A percentile compares a stretch with the other conserved stretches of the same genome.
Evolutionary conservation across 2,329 filamentous ascomycete genomes (phyloP).

Genomic region (Fusarium setosum): DNA sequence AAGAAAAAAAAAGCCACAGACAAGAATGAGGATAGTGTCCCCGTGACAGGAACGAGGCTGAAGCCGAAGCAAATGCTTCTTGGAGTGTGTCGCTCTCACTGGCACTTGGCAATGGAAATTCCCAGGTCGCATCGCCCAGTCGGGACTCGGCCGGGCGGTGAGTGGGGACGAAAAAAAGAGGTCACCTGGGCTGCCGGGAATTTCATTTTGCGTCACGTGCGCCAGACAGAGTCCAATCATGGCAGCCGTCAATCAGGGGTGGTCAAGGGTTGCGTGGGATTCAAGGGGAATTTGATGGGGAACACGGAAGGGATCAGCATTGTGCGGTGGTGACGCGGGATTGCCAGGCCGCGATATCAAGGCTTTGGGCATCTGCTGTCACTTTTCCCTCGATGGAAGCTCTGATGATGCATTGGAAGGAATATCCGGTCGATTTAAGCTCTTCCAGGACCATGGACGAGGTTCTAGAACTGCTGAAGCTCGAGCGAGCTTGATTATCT

Average conservation of each 20-base stretch:
- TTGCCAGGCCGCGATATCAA: background rate
- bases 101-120: constrained; percentile 20
- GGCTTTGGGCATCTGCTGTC: background rate
- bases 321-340: background rate
- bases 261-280: background rate
- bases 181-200: constrained; percentile 42
- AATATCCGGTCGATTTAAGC: background rate
- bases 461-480: background rate
- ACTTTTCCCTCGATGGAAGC: background rate
- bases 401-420: background rate
- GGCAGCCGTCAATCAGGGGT: background rate
- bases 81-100: constrained; percentile 21
- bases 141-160: constrained; percentile 42
- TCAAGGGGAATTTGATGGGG: constrained; percentile 3
- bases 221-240: background rate
- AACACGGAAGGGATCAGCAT: background rate
- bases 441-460: background rate
- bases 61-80: constrained; percentile 31
- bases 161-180: constrained; percentile 38
- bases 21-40: constrained; percentile 8
- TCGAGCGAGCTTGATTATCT: background rate
- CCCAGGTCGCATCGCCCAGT: constrained; percentile 27
- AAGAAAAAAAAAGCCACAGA: background rate
- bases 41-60: constrained; percentile 25
- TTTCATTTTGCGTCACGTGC: constrained; percentile 42